phyloP scores from a whole-genome alignment of 352 stramenopile genomes.

The Blastocystis sp. region DNA sequence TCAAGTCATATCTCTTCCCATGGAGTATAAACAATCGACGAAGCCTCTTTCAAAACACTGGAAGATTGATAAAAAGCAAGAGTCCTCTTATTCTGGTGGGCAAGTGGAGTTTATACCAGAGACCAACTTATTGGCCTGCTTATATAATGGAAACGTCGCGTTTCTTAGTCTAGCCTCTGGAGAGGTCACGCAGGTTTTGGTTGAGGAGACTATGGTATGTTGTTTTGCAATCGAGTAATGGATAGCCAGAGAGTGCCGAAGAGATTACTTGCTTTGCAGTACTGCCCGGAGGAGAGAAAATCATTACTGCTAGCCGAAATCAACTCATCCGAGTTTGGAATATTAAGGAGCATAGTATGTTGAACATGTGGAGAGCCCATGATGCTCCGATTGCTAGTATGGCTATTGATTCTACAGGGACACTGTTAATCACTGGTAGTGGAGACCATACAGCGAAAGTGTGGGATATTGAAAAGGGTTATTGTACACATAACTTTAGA shows the following conservation, averaged over 20 bases:
- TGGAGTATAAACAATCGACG: constrained; percentile 53
- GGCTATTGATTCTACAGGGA: constrained; percentile 79
- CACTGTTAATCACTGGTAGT: constrained; percentile 85
- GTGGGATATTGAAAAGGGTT: constrained; percentile 79
- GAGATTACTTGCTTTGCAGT: constrained; percentile 75
- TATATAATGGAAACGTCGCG: constrained; percentile 51
- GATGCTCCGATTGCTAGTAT: constrained; percentile 76
- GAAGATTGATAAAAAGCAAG: constrained; percentile 57
- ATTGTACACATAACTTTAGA: constrained; percentile 80
- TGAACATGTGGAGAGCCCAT: constrained; percentile 63
- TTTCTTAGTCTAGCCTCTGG: constrained; percentile 50
- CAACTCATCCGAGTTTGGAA: constrained; percentile 76
- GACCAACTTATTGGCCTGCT: constrained; percentile 13
- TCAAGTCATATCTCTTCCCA: background rate
- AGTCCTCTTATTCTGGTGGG: constrained; percentile 53
- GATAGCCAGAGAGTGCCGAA: constrained; percentile 69
- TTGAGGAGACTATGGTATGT: constrained; percentile 29
- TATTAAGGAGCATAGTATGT: constrained; percentile 67
- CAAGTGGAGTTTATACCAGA: constrained; percentile 17
- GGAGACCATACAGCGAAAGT: constrained; percentile 73
- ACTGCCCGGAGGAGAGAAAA: constrained; percentile 72
- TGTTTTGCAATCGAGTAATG: background rate
- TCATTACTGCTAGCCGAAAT: constrained; percentile 76
- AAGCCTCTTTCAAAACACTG: constrained; percentile 53
- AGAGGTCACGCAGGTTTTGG: constrained; percentile 11